phyloP scores from a whole-genome alignment of 106 monocot species.

The Dioscorea alata region DNA sequence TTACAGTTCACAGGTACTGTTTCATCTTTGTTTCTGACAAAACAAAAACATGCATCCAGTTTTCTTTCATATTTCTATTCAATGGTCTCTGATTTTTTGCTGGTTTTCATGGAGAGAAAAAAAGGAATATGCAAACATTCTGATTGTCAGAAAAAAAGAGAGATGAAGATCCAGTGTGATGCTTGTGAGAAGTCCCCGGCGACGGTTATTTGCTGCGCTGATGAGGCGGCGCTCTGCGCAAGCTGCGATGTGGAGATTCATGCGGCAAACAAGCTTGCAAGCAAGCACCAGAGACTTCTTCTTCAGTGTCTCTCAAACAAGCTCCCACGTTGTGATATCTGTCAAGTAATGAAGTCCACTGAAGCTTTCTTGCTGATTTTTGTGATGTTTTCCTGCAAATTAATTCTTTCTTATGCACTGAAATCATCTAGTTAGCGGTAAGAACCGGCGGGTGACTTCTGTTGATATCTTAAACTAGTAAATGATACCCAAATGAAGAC shows the following conservation, averaged over 20 bases:
- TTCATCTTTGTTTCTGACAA: neutral
- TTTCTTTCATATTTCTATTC: neutral
- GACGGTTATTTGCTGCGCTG: slow-evolving; percentile 81
- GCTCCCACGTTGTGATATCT: slow-evolving; percentile 81
- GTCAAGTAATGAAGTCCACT: slow-evolving; percentile 37
- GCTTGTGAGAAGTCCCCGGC: slow-evolving; percentile 64
- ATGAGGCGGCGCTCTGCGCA: slow-evolving; percentile 89
- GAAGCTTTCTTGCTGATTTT: neutral
- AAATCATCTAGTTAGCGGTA: too few relatives aligned
- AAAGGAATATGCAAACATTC: too few relatives aligned
- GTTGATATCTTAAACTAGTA: too few relatives aligned
- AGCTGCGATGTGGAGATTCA: slow-evolving; percentile 73
- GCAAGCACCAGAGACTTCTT: slow-evolving; percentile 89
- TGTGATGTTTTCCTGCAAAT: too few relatives aligned
- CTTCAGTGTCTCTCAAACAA: slow-evolving; percentile 43
- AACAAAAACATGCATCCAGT: neutral
- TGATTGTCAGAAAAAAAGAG: neutral
- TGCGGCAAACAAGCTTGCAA: slow-evolving; percentile 89
- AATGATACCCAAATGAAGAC: too few relatives aligned
- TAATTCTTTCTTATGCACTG: too few relatives aligned
- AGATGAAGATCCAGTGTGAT: slow-evolving; percentile 91
- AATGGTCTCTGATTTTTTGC: too few relatives aligned
- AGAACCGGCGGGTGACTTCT: too few relatives aligned
- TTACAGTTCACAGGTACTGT: neutral
- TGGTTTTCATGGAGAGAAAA: too few relatives aligned